These are phyloP conservation scores for Cladosporium colombiae DNA, from an alignment of 2,329 filamentous ascomycete genomes.

Conservation along the genomic window DNA sequence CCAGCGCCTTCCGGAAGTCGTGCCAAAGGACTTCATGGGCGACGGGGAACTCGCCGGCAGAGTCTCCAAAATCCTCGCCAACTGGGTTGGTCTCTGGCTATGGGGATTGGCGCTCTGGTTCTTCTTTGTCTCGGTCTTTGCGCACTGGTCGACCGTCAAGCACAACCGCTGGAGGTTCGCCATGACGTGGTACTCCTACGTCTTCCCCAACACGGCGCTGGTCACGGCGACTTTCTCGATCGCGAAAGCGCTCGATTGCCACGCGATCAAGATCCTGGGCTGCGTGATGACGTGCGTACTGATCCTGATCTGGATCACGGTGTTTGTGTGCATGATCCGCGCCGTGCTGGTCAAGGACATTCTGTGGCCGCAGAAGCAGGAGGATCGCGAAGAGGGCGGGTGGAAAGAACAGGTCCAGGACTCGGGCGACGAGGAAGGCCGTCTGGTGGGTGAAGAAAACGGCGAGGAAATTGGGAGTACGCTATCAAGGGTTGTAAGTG, in stretches of 20 bases:
- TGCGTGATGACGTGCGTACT: constrained; percentile 67
- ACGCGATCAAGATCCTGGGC: constrained; percentile 65
- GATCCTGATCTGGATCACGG: constrained; percentile 66
- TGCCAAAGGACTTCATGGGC: constrained; percentile 58
- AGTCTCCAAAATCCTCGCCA: constrained; percentile 56
- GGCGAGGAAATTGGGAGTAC: not conserved
- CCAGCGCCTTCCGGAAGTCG: constrained; percentile 48
- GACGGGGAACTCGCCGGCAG: constrained; percentile 55
- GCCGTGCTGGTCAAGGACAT: constrained; percentile 67
- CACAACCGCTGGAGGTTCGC: constrained; percentile 69
- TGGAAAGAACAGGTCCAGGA: constrained; percentile 39
- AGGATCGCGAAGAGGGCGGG: constrained; percentile 63
- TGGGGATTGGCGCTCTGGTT: constrained; percentile 85
- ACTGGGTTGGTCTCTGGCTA: constrained; percentile 73
- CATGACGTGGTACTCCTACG: constrained; percentile 84
- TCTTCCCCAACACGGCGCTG: constrained; percentile 71
- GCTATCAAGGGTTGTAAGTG: constrained; percentile 10
- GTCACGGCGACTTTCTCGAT: constrained; percentile 71
- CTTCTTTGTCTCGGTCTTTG: constrained; percentile 76
- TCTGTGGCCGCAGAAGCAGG: constrained; percentile 74
- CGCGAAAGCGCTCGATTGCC: constrained; percentile 51
- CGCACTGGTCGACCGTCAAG: constrained; percentile 67
- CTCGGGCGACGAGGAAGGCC: not conserved
- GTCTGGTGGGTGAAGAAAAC: not conserved
- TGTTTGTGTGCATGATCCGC: constrained; percentile 69